phyloP scores from a whole-genome alignment of 768 basidiomycete genomes.

The Boletus vermiculosoides region DNA sequence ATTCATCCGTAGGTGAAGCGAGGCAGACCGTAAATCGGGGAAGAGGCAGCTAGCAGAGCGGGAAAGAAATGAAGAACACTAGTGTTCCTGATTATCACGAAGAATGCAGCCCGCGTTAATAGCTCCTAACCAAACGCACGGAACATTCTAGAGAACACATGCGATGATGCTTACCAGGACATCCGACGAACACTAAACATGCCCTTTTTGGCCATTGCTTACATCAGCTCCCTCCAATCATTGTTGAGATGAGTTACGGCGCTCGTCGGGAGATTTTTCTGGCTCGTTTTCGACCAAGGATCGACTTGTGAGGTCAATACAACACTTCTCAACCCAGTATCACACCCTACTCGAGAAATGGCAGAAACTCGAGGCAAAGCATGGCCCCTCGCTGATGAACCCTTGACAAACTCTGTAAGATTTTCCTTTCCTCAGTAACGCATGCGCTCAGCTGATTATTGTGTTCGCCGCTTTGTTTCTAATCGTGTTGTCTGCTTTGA shows the following conservation, averaged over 20 bases:
- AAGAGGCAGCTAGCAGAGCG: not conserved
- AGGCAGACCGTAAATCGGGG: not conserved
- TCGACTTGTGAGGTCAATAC: conserved; percentile 78
- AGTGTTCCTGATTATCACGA: not conserved
- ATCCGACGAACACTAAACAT: conserved; percentile 2
- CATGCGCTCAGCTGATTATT: not conserved
- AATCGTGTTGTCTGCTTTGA: not conserved
- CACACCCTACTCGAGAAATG: conserved; percentile 40
- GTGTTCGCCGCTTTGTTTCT: not conserved
- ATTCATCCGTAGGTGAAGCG: not conserved
- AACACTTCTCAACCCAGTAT: conserved; percentile 2
- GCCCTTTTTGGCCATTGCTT: conserved; percentile 8
- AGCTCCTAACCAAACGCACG: not conserved
- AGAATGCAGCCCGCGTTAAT: not conserved
- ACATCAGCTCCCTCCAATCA: conserved; percentile 11
- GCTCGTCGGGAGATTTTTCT: not conserved
- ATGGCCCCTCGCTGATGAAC: conserved; percentile 83
- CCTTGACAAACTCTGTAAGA: conserved; percentile 86
- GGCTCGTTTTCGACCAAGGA: conserved; percentile 67
- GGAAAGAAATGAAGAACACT: not conserved
- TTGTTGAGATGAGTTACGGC: no score
- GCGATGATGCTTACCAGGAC: not conserved
- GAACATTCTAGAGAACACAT: no score
- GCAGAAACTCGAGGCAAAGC: conserved; percentile 74
- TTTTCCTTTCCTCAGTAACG: not conserved